phyloP scores from a whole-genome alignment of 192 early-diverging fungal species.

The Backusella tarrabulga region DNA sequence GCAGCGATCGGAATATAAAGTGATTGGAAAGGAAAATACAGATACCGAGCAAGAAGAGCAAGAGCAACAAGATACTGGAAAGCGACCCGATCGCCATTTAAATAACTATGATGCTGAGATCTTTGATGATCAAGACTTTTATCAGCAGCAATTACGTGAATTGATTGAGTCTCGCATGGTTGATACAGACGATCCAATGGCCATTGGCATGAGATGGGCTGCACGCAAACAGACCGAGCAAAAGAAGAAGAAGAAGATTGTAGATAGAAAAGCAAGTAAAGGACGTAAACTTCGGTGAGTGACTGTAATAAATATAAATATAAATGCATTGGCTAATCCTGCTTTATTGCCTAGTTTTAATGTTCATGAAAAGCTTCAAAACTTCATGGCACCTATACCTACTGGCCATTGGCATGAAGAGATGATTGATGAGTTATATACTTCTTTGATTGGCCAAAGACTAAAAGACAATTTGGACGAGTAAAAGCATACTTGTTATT shows the following conservation, averaged over 20 bases:
- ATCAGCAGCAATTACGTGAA: conserved; percentile 91
- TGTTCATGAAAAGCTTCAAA: conserved; percentile 94
- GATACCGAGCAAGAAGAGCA: conserved; percentile 18
- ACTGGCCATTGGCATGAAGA: conserved; percentile 90
- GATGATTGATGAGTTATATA: conserved; percentile 91
- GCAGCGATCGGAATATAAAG: conserved; percentile 70
- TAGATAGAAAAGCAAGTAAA: conserved; percentile 91
- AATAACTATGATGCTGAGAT: conserved; percentile 81
- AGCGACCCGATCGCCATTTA: conserved; percentile 56
- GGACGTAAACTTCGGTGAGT: conserved; percentile 79
- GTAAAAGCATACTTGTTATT: background rate
- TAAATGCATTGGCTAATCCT: background rate
- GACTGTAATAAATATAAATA: background rate
- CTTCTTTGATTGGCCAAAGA: conserved; percentile 73
- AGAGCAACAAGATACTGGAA: conserved; percentile 33
- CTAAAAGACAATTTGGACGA: background rate
- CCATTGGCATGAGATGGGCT: conserved; percentile 80
- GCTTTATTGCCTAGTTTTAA: conserved; percentile 60
- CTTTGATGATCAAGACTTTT: conserved; percentile 97
- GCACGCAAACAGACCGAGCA: conserved; percentile 62
- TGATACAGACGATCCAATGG: conserved; percentile 86
- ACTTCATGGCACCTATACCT: conserved; percentile 94
- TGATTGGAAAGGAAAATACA: conserved; percentile 43
- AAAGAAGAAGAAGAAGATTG: conserved; percentile 70
- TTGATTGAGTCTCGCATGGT: conserved; percentile 93